Percentiles rank a stretch among this genome's conserved stretches.
These are phyloP conservation scores for Lanmaoa pseudosensibilis DNA, from an alignment of 768 basidiomycete species.

Conservation along the genomic window DNA sequence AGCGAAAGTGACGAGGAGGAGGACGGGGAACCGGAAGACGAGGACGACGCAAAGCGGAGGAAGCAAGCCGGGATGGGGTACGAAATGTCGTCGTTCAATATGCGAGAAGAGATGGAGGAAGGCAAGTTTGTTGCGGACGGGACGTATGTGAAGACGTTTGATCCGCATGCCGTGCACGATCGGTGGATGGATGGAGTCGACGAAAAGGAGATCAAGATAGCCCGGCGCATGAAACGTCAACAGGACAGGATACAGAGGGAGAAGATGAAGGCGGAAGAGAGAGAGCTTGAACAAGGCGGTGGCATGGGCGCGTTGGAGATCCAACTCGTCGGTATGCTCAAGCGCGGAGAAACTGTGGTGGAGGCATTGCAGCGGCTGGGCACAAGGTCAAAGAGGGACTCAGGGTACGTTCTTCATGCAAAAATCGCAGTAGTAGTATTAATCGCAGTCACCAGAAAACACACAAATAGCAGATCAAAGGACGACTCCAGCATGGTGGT, in stretches of 20 bases:
- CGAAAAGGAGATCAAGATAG: conserved; percentile 82
- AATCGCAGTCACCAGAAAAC: conserved; percentile 16
- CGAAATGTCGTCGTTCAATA: conserved; percentile 94
- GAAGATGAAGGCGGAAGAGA: conserved; percentile 70
- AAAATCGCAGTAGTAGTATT: not conserved
- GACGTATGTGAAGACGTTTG: conserved; percentile 78
- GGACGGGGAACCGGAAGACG: conserved; percentile 58
- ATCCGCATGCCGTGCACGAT: conserved; percentile 91
- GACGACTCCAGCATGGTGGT: conserved; percentile 46
- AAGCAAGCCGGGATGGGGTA: conserved; percentile 90
- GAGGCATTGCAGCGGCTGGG: conserved; percentile 89
- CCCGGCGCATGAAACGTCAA: conserved; percentile 70
- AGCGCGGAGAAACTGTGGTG: conserved; percentile 88
- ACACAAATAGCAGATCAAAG: conserved; percentile 36
- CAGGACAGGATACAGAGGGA: conserved; percentile 73
- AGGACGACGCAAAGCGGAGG: conserved; percentile 73
- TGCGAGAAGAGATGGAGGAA: conserved; percentile 98
- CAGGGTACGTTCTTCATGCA: conserved; percentile 21
- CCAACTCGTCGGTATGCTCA: conserved; percentile 71
- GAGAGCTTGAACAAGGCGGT: conserved; percentile 66
- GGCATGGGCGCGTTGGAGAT: conserved; percentile 62
- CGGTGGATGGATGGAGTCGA: conserved; percentile 92
- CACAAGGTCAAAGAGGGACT: conserved; percentile 51
- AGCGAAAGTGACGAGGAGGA: conserved; percentile 43
- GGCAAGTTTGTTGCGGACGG: conserved; percentile 97